Evolutionary conservation across 78 protist species (phyloP).

Genomic region (Dictyostelium capitatum): DNA sequence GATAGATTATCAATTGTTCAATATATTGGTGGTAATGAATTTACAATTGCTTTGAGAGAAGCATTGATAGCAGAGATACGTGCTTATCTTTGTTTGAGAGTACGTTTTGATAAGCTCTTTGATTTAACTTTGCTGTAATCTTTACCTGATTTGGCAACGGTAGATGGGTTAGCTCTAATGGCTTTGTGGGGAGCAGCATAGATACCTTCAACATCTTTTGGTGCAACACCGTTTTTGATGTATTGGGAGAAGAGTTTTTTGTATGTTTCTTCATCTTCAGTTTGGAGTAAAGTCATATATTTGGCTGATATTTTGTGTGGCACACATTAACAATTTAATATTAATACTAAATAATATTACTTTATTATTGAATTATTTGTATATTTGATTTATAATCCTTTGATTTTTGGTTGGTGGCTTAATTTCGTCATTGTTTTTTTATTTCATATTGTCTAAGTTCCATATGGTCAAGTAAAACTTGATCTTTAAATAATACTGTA

Average conservation of each 20-base stretch:
- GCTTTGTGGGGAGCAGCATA: constrained; percentile 94
- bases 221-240: constrained; percentile 90
- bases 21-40: constrained; percentile 89
- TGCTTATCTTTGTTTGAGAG: constrained; percentile 69
- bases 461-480: too few relatives aligned
- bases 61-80: constrained; percentile 60
- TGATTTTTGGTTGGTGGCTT: too few relatives aligned
- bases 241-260: constrained; percentile 91
- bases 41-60: constrained; percentile 86
- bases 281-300: constrained; percentile 96
- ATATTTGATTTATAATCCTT: too few relatives aligned
- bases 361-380: too few relatives aligned
- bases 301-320: too few relatives aligned
- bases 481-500: too few relatives aligned
- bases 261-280: constrained; percentile 94
- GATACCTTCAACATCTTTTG: constrained; percentile 92
- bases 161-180: constrained; percentile 95
- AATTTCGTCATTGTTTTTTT: too few relatives aligned
- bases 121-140: constrained; percentile 34
- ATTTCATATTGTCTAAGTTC: too few relatives aligned
- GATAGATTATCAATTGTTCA: constrained; percentile 59
- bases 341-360: too few relatives aligned
- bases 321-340: too few relatives aligned
- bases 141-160: constrained; percentile 18
- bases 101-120: constrained; percentile 44